Evolutionary conservation across 805 yeast species (phyloP), one percentile per base, ranked within the genome.

Genomic region (Naumovozyma castellii): DNA sequence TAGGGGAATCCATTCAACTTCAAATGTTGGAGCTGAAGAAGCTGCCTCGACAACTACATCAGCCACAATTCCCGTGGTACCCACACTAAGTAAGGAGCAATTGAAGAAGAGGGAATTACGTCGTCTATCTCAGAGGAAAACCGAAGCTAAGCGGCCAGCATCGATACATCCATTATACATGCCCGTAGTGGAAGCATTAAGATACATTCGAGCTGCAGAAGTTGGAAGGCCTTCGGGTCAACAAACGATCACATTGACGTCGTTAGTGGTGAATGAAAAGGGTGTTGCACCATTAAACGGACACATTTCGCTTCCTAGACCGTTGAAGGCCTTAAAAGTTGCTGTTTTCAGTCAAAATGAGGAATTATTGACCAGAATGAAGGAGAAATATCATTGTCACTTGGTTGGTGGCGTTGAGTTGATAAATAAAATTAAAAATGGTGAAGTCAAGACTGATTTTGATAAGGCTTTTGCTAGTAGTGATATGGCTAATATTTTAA

Each of bases 401-500:
- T 49, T 71, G 4, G 83, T 78, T 18, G 97, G 95, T 16, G 94
- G 92, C 10, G 58, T 66, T 28, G 84, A 82, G 18, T 65, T 85
- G 38, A 67, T 92, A 25, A 79, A 78, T 27, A 58, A 70, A 38
- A 80, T 90, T 47, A 63, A 68, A 35, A 63, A 66, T 6, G 75
- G 73, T 14, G 65, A 66, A 25, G 53, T 76, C 25, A 66, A 66
- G 14, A 59, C 79, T 19, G 71, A 73, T 46, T 81, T 78, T 51
- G 87, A 86, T 53, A 80, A 79, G 53, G 77, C 86, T 35, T 80
- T 81, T 56, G 94, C 95, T 4, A 81, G 96, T 2, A 84, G 95
- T 1, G 95, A 84, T 29, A 75, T 86, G 42, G 73, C 73, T 17
- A 61, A 73, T n/a, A 69, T 71, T 18, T 67, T 92, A 47, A 56